Base-by-base conservation (phyloP, 352 stramenopile species). In the Pythium periplocum region DNA sequence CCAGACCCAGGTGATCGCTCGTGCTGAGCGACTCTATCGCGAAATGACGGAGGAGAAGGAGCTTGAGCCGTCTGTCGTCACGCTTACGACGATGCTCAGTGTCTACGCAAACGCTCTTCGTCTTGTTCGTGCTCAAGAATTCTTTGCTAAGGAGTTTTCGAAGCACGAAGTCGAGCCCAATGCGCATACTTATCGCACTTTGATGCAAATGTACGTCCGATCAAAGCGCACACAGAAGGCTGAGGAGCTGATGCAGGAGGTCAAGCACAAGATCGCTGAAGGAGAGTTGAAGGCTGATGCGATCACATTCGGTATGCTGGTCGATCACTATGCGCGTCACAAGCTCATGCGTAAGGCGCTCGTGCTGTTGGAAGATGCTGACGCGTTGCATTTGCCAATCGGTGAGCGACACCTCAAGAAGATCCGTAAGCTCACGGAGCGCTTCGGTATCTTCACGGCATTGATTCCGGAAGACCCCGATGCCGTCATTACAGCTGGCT, bases 191-290 rank as follows among this genome's bases (percentile, higher is more conserved):
- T 90, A 86, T 60, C 78, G 80, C 51, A 70, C 64, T 50, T 69
- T 90, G 60, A 90, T 93, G 83, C 79, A 87, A 49, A 90, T 93
- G 83, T 90, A 82, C 46, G 69, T 75, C 33, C 79, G 80, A 17
- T 71, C 75, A 4, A 85, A 88, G 49, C 75, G 78, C 45, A 87
- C 75, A 35, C 53, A 69, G 6, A 57, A 71, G 34, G 82, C 83
- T 11, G 73, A 89, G 54, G 35, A 53, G 33, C 56, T 89, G 53
- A 44, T 90, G 12, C 59, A 75, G 10, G 64, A 68, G 30, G 48
- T 88, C 39, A 67, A 75, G 47, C 50, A 36, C 4, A 54, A 77
- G 46, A 68, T 81, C 37, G 64, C 69, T 2, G 68, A 69, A 8
- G 80, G 71, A 32, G 64, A 83, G n/a, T 10, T 90, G 39, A 52